Evolutionary conservation across 2,329 filamentous ascomycete species (phyloP).

Genomic region (Aureobasidium sp.): DNA sequence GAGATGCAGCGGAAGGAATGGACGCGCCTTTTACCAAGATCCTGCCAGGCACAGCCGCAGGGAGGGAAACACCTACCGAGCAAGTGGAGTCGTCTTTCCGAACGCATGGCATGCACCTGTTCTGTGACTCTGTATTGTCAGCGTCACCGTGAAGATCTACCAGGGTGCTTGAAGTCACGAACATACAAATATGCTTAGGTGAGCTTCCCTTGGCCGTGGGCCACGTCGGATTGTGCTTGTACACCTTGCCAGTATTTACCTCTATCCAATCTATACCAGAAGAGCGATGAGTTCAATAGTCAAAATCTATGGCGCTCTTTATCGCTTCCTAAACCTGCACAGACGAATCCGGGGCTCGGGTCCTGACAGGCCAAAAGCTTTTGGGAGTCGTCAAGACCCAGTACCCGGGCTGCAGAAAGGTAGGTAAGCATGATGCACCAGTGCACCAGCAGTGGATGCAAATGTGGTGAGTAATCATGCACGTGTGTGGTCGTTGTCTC

Average conservation of each 20-base stretch:
- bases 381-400: not conserved
- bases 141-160: not conserved
- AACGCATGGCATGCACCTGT: not conserved
- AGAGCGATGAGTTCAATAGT: not conserved
- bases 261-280: not conserved
- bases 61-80: not conserved
- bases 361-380: not conserved
- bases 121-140: not conserved
- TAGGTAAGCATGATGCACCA: not conserved
- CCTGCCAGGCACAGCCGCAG: not conserved
- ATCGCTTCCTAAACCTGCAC: not conserved
- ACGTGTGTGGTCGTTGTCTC: not conserved
- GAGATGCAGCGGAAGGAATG: not conserved
- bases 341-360: not conserved
- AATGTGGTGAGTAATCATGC: not conserved
- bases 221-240: not conserved
- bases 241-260: not conserved
- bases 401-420: not conserved
- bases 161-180: not conserved
- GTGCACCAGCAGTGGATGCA: not conserved
- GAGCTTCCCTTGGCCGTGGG: not conserved
- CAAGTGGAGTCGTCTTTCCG: not conserved
- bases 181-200: not conserved
- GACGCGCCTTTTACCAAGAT: not conserved
- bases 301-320: not conserved